Percentiles rank a stretch among this genome's conserved stretches.
Conservation (phyloP, 2,329 filamentous ascomycete genomes). For the Colletotrichum sansevieriae region DNA sequence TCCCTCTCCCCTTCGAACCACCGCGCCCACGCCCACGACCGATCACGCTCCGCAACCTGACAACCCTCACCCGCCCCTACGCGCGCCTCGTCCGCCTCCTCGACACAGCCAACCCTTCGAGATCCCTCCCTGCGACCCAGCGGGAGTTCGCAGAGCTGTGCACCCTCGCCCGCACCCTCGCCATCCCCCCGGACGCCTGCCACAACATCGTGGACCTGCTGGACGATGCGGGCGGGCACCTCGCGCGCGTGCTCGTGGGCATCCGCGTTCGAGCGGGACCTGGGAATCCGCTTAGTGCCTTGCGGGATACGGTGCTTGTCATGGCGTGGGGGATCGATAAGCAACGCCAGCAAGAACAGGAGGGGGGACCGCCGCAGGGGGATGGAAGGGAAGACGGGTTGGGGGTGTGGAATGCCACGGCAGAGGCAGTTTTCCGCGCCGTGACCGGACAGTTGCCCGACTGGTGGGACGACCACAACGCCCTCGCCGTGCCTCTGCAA, state of each 20-base stretch:
- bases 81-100: slow-evolving; percentile 5
- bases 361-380: too few relatives aligned
- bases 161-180: background rate
- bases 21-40: background rate
- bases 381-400: background rate
- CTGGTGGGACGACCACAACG: slow-evolving; percentile 12
- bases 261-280: background rate
- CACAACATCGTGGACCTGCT: too few relatives aligned
- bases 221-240: too few relatives aligned
- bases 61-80: background rate
- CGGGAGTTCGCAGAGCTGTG: slow-evolving; percentile 7
- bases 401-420: slow-evolving; percentile 2
- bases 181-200: too few relatives aligned
- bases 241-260: too few relatives aligned
- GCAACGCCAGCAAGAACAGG: background rate
- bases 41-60: background rate
- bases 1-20: too few relatives aligned
- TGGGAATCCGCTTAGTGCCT: background rate
- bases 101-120: background rate
- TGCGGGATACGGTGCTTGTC: background rate
- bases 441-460: background rate
- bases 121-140: background rate
- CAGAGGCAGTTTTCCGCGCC: slow-evolving; percentile 4
- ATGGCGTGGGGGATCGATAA: slow-evolving; percentile 4
- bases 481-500: background rate